Base-by-base conservation (phyloP, 2,329 filamentous ascomycete genomes). In the Calonectria pseudoturangicola region DNA sequence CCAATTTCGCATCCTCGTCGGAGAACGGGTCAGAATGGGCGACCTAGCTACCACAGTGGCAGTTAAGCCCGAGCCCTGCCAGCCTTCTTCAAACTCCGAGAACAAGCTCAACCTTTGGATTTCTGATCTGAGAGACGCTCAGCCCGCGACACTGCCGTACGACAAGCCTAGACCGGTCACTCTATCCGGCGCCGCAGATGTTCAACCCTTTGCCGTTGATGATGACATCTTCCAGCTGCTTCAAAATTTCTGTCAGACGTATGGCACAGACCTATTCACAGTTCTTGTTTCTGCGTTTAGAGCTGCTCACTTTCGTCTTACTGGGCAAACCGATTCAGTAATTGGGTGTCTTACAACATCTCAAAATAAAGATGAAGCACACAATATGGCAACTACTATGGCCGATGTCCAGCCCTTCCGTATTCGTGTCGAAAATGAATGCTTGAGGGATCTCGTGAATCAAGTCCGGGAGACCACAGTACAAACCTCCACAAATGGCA, bases 251-350 rank as follows among this genome's bases (percentile, higher is more conserved):
- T 79, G 73, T 43, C 74, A 16, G 41, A 58, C 63, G 10, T 21
- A 51, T 8, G 39, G 28, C 2, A 66, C 73, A 4, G 72, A 66
- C 1, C 56, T 36, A 2, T 77, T 70, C 63, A 68, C 67, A 0
- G 77, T 74, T 0, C 63, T 81, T 1, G 66, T 80, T 2, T 73
- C 79, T 2, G 75, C 73, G 0, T 81, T 81, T 41, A 71, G 76
- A 8, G 77, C 75, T 0, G 74, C 79, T 0, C 79, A 80, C 39
- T 80, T 74, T 41, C 78, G 76, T 4, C 60, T 80, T 10, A 81
- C 76, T 1, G 76, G 79, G 0, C 50, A 54, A 1, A 41, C 45
- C 16, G 79, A 81, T 45, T 75, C 73, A 3, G 74, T 73, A 0
- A 73, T 81, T 28, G 79, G 79, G 4, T 77, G 69, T 2, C 56